Conservation (phyloP, 1,139 yeast species). For the Debaryomyces psychrophilus region DNA sequence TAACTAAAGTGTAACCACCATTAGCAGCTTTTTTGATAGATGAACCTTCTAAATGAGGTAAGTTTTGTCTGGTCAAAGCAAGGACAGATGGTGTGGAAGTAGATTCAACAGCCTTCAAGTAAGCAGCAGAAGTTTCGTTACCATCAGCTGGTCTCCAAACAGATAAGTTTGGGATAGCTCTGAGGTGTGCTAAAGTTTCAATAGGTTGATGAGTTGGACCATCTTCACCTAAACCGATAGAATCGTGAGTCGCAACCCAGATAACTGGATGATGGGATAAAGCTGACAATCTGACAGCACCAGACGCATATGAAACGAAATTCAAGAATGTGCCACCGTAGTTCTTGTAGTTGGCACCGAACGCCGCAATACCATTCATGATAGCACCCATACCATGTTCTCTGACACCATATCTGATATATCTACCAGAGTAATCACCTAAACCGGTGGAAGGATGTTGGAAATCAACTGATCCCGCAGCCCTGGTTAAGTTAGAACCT, state of each 20-base stretch:
- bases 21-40: slow-evolving; percentile 86
- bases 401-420: slow-evolving; percentile 98
- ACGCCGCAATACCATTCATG: slow-evolving; percentile 96
- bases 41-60: slow-evolving; percentile 95
- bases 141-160: slow-evolving; percentile 99
- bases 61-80: slow-evolving; percentile 96
- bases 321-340: slow-evolving; percentile 98
- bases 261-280: slow-evolving; percentile 90
- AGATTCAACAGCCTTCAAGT: slow-evolving; percentile 74
- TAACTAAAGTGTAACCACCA: slow-evolving; percentile 87
- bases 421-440: slow-evolving; percentile 91
- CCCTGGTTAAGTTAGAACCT: slow-evolving; percentile 95
- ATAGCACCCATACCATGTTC: slow-evolving; percentile 99
- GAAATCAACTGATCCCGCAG: slow-evolving; percentile 85
- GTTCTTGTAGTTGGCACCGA: slow-evolving; percentile 88
- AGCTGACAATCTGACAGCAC: slow-evolving; percentile 95
- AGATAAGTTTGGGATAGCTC: slow-evolving; percentile 92
- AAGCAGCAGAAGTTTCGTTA: slow-evolving; percentile 97
- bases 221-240: slow-evolving; percentile 99
- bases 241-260: slow-evolving; percentile 99
- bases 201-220: slow-evolving; percentile 99
- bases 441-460: slow-evolving; percentile 83
- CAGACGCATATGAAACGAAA: slow-evolving; percentile 97
- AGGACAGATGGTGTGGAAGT: slow-evolving; percentile 82
- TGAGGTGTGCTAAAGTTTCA: slow-evolving; percentile 96